Evolutionary conservation across 2,329 filamentous ascomycete species (phyloP), one percentile per base, ranked within the genome.

Genomic region (Chaetomium olivaceum): DNA sequence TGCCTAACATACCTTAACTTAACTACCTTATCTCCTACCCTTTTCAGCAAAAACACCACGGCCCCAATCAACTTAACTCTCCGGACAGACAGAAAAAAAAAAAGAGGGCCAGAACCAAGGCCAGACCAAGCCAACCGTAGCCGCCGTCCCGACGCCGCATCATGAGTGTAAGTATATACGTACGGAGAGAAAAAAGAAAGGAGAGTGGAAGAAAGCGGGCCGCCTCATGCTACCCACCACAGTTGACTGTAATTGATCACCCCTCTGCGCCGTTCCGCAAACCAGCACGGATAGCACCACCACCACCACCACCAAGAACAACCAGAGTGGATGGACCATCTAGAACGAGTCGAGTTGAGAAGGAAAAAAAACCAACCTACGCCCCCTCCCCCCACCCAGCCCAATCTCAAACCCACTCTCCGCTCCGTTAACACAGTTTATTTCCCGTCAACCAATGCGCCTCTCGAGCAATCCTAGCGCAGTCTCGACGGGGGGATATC

Each of bases 401-500:
- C 7, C 31, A 33, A 43, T 4, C 14, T 43, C 36, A 3, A 19
- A 19, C 36, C 27, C 27, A 29, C 27, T 29, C 27, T 6, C 27
- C 27, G 27, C 6, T 7, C 36, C 14, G 14, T 19, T 19, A 19
- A 12, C 14, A 19, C 36, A 7, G 39, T 7, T 4, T n/a, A 19
- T n/a, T 29, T 6, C 3, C 27, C 39, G 39, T 29, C n/a, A 1
- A 33, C 54, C 14, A 14, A 9, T 27, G 25, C 16, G 9, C 19
- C n/a, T 14, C 27, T 29, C 25, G 1, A 7, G 36, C 12, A 21
- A n/a, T 2, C 39, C 43, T 63, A 67, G 46, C 63, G 65, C 48
- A 66, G 52, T 31, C 23, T 61, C 48, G 64, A 54, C 19, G 62
- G 64, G 33, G 68, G 66, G 16, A 86, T 81, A 52, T 79, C 77